Conservation (phyloP, 2,329 filamentous ascomycete species). For the Neonectria coccinea region DNA sequence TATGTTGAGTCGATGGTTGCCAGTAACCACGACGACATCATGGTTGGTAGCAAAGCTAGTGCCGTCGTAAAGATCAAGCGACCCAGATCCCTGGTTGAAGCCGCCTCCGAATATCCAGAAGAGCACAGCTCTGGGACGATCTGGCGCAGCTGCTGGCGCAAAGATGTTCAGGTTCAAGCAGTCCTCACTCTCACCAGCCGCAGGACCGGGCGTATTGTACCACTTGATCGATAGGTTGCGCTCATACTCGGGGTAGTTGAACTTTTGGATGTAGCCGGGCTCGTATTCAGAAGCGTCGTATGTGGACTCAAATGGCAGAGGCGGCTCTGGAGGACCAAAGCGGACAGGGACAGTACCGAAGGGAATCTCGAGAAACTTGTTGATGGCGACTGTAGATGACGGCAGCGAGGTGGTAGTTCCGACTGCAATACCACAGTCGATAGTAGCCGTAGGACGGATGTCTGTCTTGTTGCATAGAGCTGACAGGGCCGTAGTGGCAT, state of each 20-base stretch:
- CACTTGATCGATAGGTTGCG: slow-evolving; percentile 32
- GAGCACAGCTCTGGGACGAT: slow-evolving; percentile 54
- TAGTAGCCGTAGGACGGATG: slow-evolving; percentile 29
- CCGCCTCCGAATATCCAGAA: slow-evolving; percentile 59
- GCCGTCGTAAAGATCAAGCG: slow-evolving; percentile 55
- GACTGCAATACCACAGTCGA: slow-evolving; percentile 34
- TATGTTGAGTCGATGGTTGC: slow-evolving; percentile 59
- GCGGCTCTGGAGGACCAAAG: slow-evolving; percentile 39
- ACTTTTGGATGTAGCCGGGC: slow-evolving; percentile 45
- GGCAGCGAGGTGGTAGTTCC: slow-evolving; percentile 36
- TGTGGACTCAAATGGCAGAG: slow-evolving; percentile 30
- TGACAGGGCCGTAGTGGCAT: not conserved
- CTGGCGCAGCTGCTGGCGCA: slow-evolving; percentile 37
- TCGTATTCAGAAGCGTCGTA: slow-evolving; percentile 43
- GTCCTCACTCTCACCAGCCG: slow-evolving; percentile 47
- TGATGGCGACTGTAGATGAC: slow-evolving; percentile 33
- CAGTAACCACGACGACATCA: slow-evolving; percentile 59
- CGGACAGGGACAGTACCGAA: slow-evolving; percentile 45
- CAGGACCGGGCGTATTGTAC: slow-evolving; percentile 39
- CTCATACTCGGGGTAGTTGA: slow-evolving; percentile 32
- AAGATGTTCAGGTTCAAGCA: slow-evolving; percentile 52
- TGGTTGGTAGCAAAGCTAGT: slow-evolving; percentile 54
- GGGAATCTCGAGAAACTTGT: slow-evolving; percentile 49
- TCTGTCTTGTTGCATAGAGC: not conserved
- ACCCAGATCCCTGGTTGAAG: slow-evolving; percentile 52